phyloP scores from a whole-genome alignment of 2,329 filamentous ascomycete species.

The Fusarium nurragi region DNA sequence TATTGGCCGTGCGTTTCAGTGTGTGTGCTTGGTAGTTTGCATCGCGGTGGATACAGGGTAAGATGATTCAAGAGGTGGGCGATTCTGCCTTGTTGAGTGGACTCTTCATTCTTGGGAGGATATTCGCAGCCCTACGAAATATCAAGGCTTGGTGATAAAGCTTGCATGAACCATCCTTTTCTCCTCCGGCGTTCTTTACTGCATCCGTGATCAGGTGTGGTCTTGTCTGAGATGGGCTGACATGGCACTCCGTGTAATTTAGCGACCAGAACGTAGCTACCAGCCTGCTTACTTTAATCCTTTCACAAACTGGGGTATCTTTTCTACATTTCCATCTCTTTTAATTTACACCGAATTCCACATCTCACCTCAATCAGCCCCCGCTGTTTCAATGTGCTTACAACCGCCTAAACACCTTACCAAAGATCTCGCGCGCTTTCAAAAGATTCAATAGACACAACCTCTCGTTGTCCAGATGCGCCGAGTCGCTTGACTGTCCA shows the following conservation, averaged over 20 bases:
- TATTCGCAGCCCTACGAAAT: not conserved
- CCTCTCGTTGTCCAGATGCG: slow-evolving; percentile 96
- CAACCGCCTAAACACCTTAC: slow-evolving; percentile 80
- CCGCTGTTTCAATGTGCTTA: slow-evolving; percentile 36
- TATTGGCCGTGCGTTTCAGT: not conserved
- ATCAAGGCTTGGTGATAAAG: not conserved
- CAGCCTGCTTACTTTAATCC: not conserved
- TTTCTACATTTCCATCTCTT: slow-evolving; percentile 10
- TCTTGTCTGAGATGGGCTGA: no score
- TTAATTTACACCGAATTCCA: slow-evolving; percentile 1
- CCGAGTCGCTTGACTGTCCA: slow-evolving; percentile 92
- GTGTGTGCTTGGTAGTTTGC: not conserved
- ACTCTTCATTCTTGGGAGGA: not conserved
- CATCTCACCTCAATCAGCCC: slow-evolving; percentile 4
- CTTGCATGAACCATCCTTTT: not conserved
- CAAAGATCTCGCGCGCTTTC: slow-evolving; percentile 92
- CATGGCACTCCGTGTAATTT: no score
- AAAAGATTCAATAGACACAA: slow-evolving; percentile 86
- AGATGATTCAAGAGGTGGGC: not conserved
- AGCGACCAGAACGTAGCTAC: not conserved
- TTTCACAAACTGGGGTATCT: slow-evolving; percentile 26
- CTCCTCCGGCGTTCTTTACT: not conserved
- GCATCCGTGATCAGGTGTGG: no score
- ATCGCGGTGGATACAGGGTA: not conserved
- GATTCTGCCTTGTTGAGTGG: not conserved